Evolutionary conservation across 2,329 filamentous ascomycete species (phyloP).

Genomic region (Epichloe typhina): DNA sequence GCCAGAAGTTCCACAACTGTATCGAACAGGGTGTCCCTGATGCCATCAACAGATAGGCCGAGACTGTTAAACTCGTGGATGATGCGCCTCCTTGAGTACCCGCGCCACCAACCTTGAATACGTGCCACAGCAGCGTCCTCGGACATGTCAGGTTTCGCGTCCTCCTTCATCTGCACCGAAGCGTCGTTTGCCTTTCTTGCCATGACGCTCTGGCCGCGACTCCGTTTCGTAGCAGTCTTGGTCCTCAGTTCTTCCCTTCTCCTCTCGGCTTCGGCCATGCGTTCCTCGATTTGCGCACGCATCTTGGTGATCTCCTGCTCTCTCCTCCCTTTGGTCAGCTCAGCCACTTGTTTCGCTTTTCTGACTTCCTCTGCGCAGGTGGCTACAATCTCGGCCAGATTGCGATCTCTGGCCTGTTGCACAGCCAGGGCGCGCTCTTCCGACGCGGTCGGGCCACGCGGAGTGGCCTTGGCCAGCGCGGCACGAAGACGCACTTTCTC

Average conservation of each 20-base stretch:
- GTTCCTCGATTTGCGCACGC: slow-evolving; percentile 65
- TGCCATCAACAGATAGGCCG: slow-evolving; percentile 56
- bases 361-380: slow-evolving; percentile 73
- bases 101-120: slow-evolving; percentile 61
- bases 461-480: slow-evolving; percentile 57
- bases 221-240: slow-evolving; percentile 37
- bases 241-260: slow-evolving; percentile 52
- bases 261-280: slow-evolving; percentile 62
- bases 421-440: slow-evolving; percentile 69
- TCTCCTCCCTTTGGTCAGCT: slow-evolving; percentile 68
- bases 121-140: slow-evolving; percentile 49
- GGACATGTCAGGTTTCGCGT: slow-evolving; percentile 31
- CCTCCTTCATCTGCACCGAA: slow-evolving; percentile 37
- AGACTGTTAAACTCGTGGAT: slow-evolving; percentile 54
- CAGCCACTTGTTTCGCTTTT: slow-evolving; percentile 69
- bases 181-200: slow-evolving; percentile 35
- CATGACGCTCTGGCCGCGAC: slow-evolving; percentile 38
- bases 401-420: slow-evolving; percentile 64
- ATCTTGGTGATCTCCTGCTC: slow-evolving; percentile 59
- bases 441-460: slow-evolving; percentile 49
- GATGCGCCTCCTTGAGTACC: slow-evolving; percentile 40
- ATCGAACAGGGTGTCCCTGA: slow-evolving; percentile 59
- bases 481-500: slow-evolving; percentile 71
- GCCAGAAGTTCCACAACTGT: slow-evolving; percentile 56
- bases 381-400: slow-evolving; percentile 69